Evolutionary conservation across 768 basidiomycete genomes (phyloP).

Genomic region (Hemileccinum impolitum): DNA sequence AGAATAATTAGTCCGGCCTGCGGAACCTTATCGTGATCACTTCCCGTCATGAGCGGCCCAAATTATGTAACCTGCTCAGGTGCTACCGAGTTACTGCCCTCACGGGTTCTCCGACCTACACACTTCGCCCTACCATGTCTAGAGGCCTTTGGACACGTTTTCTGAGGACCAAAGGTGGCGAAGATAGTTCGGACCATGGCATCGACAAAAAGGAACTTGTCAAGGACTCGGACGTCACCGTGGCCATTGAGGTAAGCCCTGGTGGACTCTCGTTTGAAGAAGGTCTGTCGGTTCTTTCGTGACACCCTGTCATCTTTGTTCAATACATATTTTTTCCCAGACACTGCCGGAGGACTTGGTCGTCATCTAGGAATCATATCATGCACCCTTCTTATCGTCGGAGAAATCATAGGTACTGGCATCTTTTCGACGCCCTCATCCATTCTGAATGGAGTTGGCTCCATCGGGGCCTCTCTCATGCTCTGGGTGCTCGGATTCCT

Average conservation of each 20-base stretch:
- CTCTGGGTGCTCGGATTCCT: slow-evolving; percentile 64
- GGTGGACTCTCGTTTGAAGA: slow-evolving; percentile 49
- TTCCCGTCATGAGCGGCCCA: too few relatives aligned
- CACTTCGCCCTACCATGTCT: slow-evolving; percentile 6
- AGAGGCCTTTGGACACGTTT: slow-evolving; percentile 2
- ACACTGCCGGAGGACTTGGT: slow-evolving; percentile 53
- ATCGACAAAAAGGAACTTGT: background rate
- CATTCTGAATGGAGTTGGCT: slow-evolving; percentile 53
- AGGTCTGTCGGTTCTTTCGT: slow-evolving; percentile 27
- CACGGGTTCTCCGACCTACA: too few relatives aligned
- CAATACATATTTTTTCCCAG: slow-evolving; percentile 22
- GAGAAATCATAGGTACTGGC: slow-evolving; percentile 58
- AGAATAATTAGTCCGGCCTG: too few relatives aligned
- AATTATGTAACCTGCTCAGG: too few relatives aligned
- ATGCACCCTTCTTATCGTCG: slow-evolving; percentile 56
- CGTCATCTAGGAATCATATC: slow-evolving; percentile 54
- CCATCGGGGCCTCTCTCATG: slow-evolving; percentile 58
- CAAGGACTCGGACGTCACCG: background rate
- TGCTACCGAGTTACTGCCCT: too few relatives aligned
- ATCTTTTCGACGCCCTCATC: slow-evolving; percentile 63
- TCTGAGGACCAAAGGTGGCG: slow-evolving; percentile 1
- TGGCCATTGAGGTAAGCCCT: slow-evolving; percentile 28
- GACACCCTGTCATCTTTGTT: background rate
- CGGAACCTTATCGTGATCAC: too few relatives aligned
- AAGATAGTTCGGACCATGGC: background rate